A percentile compares a stretch with the other conserved stretches of the same genome.
Conservation (phyloP, 1,139 yeast species). For the Candida sp. region DNA sequence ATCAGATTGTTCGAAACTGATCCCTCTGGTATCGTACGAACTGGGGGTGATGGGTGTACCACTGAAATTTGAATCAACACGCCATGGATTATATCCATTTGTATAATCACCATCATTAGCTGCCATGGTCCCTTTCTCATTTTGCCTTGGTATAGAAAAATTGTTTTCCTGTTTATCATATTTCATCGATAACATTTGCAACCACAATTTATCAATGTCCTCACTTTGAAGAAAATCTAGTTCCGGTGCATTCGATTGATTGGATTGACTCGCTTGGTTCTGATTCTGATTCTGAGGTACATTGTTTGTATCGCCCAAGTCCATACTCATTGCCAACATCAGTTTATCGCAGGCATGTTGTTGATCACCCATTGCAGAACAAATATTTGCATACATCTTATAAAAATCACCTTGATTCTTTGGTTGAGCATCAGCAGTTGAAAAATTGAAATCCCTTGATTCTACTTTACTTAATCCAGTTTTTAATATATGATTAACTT, state of each 20-base stretch:
- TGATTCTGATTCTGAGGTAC: not conserved
- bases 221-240: constrained; percentile 25
- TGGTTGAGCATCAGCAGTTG: constrained; percentile 1
- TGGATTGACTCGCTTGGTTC: not conserved
- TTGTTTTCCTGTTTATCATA: constrained; percentile 13
- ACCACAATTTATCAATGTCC: constrained; percentile 40
- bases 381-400: constrained; percentile 1
- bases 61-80: not conserved
- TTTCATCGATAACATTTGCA: constrained; percentile 33
- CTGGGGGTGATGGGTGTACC: not conserved
- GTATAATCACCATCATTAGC: not conserved
- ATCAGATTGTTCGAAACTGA: not conserved
- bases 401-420: constrained; percentile 2
- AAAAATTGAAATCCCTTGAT: constrained; percentile 4
- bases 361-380: not conserved
- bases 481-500: constrained; percentile 26
- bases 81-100: not conserved
- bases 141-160: not conserved
- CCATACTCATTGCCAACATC: not conserved
- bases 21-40: not conserved
- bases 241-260: constrained; percentile 12
- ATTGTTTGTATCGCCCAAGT: not conserved
- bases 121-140: not conserved
- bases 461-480: constrained; percentile 17
- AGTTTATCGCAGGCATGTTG: not conserved